These are phyloP conservation scores for Gaertneriomyces sp. DNA, from an alignment of 192 early-diverging fungal species.

Conservation along the genomic window DNA sequence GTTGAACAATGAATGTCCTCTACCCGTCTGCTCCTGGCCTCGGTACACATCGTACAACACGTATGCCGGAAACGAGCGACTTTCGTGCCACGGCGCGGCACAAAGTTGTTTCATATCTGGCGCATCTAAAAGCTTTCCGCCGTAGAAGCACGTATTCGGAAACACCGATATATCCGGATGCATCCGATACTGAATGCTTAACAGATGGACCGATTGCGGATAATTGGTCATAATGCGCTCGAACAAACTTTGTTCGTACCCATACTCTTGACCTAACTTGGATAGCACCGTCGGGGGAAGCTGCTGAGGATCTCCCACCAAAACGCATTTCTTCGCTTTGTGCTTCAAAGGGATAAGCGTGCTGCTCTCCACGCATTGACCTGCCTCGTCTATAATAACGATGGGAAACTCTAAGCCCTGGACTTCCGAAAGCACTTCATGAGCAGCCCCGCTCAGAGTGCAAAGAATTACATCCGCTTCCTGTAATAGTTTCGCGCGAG, in stretches of 20 bases:
- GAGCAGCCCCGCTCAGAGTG: constrained; percentile 83
- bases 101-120: constrained; percentile 61
- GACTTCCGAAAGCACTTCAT: constrained; percentile 69
- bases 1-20: constrained; percentile 73
- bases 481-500: constrained; percentile 63
- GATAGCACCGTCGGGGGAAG: constrained; percentile 7
- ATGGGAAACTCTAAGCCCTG: constrained; percentile 60
- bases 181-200: constrained; percentile 98
- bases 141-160: constrained; percentile 78
- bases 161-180: constrained; percentile 85
- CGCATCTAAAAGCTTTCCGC: constrained; percentile 68
- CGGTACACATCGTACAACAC: constrained; percentile 68
- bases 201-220: constrained; percentile 65
- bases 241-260: constrained; percentile 88
- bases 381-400: constrained; percentile 94
- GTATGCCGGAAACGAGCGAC: constrained; percentile 67
- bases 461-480: constrained; percentile 73
- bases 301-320: constrained; percentile 67
- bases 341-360: constrained; percentile 86
- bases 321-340: constrained; percentile 71
- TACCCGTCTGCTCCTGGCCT: constrained; percentile 61
- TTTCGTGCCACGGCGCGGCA: constrained; percentile 69
- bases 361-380: constrained; percentile 84
- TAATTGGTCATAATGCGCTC: constrained; percentile 71
- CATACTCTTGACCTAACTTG: constrained; percentile 53